Base-by-base conservation (phyloP, 2,329 filamentous ascomycete genomes). In the Drechslerella coelobrocha region DNA sequence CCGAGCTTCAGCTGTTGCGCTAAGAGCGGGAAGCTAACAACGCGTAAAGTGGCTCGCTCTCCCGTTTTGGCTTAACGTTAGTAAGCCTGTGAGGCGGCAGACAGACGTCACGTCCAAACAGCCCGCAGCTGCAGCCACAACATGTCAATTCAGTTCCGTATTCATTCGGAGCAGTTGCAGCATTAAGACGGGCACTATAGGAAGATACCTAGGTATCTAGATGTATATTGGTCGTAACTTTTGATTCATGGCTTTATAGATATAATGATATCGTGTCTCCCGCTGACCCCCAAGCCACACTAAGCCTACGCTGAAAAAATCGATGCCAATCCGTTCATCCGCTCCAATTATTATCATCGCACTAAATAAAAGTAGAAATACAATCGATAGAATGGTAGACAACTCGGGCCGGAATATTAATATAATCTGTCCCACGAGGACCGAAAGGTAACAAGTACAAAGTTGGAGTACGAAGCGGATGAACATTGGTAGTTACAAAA, bases 361-460 rank as follows among this genome's bases (percentile, higher is more conserved):
- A 39, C n/a, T n/a, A 39, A 53, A 53, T 12, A 39, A 34, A 53
- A 37, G 21, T 53, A 53, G 50, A 53, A 53, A 53, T 53, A 53
- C 50, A 53, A 29, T 23, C 50, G 37, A 21, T 14, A 29, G 50
- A 53, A 53, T 9, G 48, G 26, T 34, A 53, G 26, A 26, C 19
- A 17, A 21, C 6, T 4, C 4, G 34, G 34, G 12, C 17, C 34
- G 12, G 34, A 39, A n/a, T n/a, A n/a, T n/a, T n/a, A n/a, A n/a
- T n/a, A n/a, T n/a, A n/a, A n/a, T n/a, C n/a, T n/a, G n/a, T n/a
- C n/a, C n/a, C n/a, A n/a, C n/a, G n/a, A n/a, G n/a, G n/a, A n/a
- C n/a, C n/a, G n/a, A n/a, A 39, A 39, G 12, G 12, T 6, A 34
- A 12, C 7, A 34, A 34, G 29, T 6, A 34, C 6, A 6, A 39